Conservation (phyloP, 345 rosid species). For the Populus pruinosa region DNA sequence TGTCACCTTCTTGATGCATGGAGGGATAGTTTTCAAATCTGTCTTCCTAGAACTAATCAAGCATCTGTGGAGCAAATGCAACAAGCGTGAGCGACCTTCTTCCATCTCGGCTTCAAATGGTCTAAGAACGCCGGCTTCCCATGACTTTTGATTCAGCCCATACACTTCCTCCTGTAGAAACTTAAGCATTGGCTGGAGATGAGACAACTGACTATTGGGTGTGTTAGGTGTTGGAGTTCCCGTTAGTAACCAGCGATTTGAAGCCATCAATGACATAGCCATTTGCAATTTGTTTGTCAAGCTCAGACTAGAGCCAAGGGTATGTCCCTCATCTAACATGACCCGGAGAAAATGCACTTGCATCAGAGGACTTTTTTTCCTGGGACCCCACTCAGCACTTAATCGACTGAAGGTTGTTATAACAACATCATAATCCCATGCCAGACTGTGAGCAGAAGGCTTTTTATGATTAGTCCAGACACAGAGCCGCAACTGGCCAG, state of each 20-base stretch:
- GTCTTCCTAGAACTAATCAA: conserved; percentile 93
- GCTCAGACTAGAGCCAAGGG: conserved; percentile 90
- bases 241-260: conserved; percentile 86
- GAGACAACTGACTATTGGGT: conserved; percentile 75
- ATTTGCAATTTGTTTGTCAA: conserved; percentile 93
- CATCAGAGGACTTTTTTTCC: conserved; percentile 75
- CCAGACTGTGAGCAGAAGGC: conserved; percentile 76
- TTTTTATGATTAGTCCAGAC: conserved; percentile 65
- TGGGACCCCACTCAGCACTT: conserved; percentile 89
- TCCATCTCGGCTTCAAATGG: conserved; percentile 93
- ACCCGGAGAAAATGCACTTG: conserved; percentile 96
- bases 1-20: conserved; percentile 78
- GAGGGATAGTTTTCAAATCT: conserved; percentile 85
- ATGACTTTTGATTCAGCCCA: conserved; percentile 71
- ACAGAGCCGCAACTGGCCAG: conserved; percentile 70
- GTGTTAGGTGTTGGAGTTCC: conserved; percentile 96
- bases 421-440: conserved; percentile 96
- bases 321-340: conserved; percentile 96
- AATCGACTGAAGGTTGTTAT: conserved; percentile 88
- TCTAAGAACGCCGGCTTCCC: conserved; percentile 89
- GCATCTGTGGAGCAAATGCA: conserved; percentile 74
- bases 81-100: conserved; percentile 72
- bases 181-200: conserved; percentile 86
- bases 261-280: conserved; percentile 82
- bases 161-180: conserved; percentile 92